phyloP scores from a whole-genome alignment of 768 basidiomycete genomes.

The Boletus rex-veris region DNA sequence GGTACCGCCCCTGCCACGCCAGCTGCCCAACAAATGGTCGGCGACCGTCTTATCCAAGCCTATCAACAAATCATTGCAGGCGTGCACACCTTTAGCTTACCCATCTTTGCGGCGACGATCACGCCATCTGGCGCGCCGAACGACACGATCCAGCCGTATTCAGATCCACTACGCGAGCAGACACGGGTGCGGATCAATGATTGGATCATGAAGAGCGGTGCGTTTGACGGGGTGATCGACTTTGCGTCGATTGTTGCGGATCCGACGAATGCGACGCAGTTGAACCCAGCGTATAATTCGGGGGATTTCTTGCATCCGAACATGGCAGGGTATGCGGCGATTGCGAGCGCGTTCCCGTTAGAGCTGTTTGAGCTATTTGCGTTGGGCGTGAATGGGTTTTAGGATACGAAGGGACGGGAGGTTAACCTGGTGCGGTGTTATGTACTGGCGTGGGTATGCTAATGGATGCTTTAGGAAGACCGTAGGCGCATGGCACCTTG shows the following conservation, averaged over 20 bases:
- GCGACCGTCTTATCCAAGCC: slow-evolving; percentile 7
- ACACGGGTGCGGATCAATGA: slow-evolving; percentile 1
- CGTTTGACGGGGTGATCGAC: slow-evolving; percentile 3
- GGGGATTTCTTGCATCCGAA: slow-evolving; percentile 5
- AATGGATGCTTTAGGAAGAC: too few relatives aligned
- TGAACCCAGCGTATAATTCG: background rate
- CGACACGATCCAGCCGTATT: background rate
- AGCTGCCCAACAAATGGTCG: background rate
- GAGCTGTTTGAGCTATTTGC: background rate
- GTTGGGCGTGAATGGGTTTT: slow-evolving; percentile 2
- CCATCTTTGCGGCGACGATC: slow-evolving; percentile 7
- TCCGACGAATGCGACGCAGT: background rate
- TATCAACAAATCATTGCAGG: background rate
- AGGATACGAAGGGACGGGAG: background rate
- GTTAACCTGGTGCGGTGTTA: too few relatives aligned
- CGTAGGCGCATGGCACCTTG: too few relatives aligned
- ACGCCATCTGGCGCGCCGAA: background rate
- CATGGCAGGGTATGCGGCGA: background rate
- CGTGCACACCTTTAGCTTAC: background rate
- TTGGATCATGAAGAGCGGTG: background rate
- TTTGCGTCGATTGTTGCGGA: slow-evolving; percentile 9
- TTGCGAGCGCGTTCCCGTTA: background rate
- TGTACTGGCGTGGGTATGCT: too few relatives aligned
- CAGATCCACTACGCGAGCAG: background rate
- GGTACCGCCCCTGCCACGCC: background rate